A percentile compares a stretch with the other conserved stretches of the same genome.
Conservation (phyloP, 768 basidiomycete species). For the Butyriboletus loyo region DNA sequence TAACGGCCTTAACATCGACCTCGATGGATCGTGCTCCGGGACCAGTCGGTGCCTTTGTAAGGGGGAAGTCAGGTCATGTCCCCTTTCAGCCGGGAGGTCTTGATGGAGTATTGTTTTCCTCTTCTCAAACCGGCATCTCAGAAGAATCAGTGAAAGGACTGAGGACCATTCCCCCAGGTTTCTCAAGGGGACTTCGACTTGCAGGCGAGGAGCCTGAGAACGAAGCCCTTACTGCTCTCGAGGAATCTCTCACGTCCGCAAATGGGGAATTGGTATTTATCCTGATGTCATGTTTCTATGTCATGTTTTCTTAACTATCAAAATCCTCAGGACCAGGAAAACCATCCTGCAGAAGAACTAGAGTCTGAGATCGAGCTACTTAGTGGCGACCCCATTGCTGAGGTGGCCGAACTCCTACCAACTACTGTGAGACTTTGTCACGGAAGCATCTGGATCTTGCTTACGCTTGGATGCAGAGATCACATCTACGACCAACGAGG, state of each 20-base stretch:
- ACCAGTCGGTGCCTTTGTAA: conserved; percentile 75
- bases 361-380: conserved; percentile 20
- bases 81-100: conserved; percentile 96
- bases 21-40: conserved; percentile 84
- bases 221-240: conserved; percentile 36
- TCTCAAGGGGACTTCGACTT: conserved; percentile 75
- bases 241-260: conserved; percentile 14
- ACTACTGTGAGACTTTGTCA: conserved; percentile 38
- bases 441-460: not conserved
- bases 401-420: conserved; percentile 81
- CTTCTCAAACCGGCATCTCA: conserved; percentile 27
- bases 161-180: conserved; percentile 76
- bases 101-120: conserved; percentile 51
- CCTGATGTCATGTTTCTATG: conserved; percentile 3
- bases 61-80: conserved; percentile 90
- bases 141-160: conserved; percentile 45
- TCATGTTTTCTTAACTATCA: conserved; percentile 23
- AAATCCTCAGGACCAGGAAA: conserved; percentile 19
- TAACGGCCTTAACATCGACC: conserved; percentile 79
- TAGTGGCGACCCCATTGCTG: conserved; percentile 33
- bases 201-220: conserved; percentile 54
- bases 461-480: conserved; percentile 39
- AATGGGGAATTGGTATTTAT: conserved; percentile 16
- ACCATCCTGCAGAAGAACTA: conserved; percentile 17
- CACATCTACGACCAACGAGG: conserved; percentile 55